Conservation (phyloP, 2,329 filamentous ascomycete genomes). For the Ophiosphaerella herpotricha region DNA sequence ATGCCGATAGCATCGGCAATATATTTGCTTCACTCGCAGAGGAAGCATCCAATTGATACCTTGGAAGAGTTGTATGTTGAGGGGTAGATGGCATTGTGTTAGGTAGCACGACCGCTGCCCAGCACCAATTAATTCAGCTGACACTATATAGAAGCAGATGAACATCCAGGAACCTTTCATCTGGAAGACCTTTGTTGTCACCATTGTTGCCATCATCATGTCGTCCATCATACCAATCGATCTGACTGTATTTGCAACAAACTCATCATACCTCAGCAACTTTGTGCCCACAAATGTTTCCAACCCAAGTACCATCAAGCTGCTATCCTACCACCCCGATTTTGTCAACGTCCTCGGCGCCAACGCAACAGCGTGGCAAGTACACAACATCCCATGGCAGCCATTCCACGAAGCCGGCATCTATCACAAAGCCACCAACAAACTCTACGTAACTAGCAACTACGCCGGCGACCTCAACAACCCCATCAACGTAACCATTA, state of each 20-base stretch:
- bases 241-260: slow-evolving; percentile 37
- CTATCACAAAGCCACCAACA: slow-evolving; percentile 42
- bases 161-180: slow-evolving; percentile 1
- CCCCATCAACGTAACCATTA: slow-evolving; percentile 42
- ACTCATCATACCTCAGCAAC: slow-evolving; percentile 34
- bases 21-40: background rate
- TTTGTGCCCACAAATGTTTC: slow-evolving; percentile 35
- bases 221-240: slow-evolving; percentile 38
- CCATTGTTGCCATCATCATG: slow-evolving; percentile 22
- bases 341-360: slow-evolving; percentile 41
- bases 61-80: background rate
- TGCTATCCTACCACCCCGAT: slow-evolving; percentile 45
- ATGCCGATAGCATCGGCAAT: background rate
- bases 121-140: too few relatives aligned
- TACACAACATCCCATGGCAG: slow-evolving; percentile 36
- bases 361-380: slow-evolving; percentile 37
- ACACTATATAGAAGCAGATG: slow-evolving; percentile 1
- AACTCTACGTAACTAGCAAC: slow-evolving; percentile 51
- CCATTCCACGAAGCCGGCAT: slow-evolving; percentile 49
- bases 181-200: slow-evolving; percentile 6
- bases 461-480: slow-evolving; percentile 32
- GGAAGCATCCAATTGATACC: background rate
- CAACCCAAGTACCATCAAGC: slow-evolving; percentile 40
- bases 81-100: slow-evolving; percentile 1
- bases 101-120: background rate